Base-by-base conservation (phyloP, 208 protist species). In the Trichomonas tenax region DNA sequence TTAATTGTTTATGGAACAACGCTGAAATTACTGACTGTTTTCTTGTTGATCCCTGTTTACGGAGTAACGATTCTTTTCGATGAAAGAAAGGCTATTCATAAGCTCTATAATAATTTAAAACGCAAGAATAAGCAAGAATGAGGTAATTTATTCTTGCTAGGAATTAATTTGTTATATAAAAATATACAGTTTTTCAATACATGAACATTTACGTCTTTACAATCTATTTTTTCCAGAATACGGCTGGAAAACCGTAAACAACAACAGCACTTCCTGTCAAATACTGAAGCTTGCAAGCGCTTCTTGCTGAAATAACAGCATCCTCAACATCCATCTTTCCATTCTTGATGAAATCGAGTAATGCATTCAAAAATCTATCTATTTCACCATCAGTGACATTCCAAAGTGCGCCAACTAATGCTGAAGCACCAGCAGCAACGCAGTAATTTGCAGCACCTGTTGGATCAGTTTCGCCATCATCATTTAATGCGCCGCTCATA, bases 341-440 rank as follows among this genome's bases (percentile, higher is more conserved):
- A 40, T 72, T 81, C 34, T 58, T 81, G 26, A 51, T 93, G 15
- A 48, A 31, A 41, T 96, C 49, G 2, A 96, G 49, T 26, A 96
- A 44, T n/a, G 11, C 10, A 6, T 11, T 82, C 17, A 81, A 48
- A 82, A 96, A 96, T 82, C 49, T 81, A 36, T 96, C 49, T 10
- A 96, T 96, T 41, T 96, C 93, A 34, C 49, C 34, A 81, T 96
- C 93, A n/a, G 93, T 96, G 3, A 96, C 93, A 44, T 96, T 81
- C 46, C 49, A 96, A 9, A 96, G 63, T 23, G 63, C 63, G 0
- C 46, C 93, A n/a, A 96, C 26, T 0, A 96, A 17, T 17, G 51
- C 45, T 81, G 34, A 31, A 40, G 49, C 63, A 9, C 49, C 46
- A 41, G 93, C 93, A n/a, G 44, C 23, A 31, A 82, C 40, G 23